Evolutionary conservation across 1,284 basidiomycete genomes (phyloP), one percentile per base, ranked within the genome.

Genomic region (Wallemia ichthyophaga): DNA sequence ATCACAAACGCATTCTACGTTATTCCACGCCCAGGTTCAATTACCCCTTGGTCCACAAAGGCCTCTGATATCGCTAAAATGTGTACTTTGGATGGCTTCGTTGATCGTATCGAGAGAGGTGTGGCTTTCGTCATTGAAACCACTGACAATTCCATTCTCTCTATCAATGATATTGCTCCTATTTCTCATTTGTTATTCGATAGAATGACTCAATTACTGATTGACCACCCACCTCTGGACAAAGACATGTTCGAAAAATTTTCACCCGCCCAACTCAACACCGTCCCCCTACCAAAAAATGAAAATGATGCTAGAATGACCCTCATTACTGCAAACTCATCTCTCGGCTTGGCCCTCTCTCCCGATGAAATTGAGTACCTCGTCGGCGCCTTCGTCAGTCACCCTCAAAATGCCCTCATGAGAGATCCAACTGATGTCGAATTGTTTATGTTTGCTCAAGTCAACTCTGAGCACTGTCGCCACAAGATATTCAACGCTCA

Each of bases 401-500:
- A 80, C 15, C 62, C 56, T 56, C 68, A 73, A 24, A 69, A 73
- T 7, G 75, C 80, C 0, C 76, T 82, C 65, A 73, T 73, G 58
- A 79, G 87, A 56, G 82, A 87, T 67, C 89, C 89, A 2, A 96
- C 87, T 57, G 92, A 98, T 66, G 91, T 94, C 15, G 94, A 99
- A 69, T 76, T 99, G 21, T 98, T 98, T 77, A 98, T 98, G 92
- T 99, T 98, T 69, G 92, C 94, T 19, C 94, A 99, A 69, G 92
- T 99, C 69, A 99, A 99, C 73, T 96, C 91, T 48, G 94, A 99
- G 71, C 94, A 98, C 70, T 99, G 94, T 71, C 78, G 94, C 56
- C 94, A 99, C 76, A 99, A 99, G 73, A 98, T 96, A 65, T 99
- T 98, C 75, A 99, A 99, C 68, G 91, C 94, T 0, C 78, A 83